Conservation (phyloP, 352 stramenopile species). For the Globisporangium alternatum region DNA sequence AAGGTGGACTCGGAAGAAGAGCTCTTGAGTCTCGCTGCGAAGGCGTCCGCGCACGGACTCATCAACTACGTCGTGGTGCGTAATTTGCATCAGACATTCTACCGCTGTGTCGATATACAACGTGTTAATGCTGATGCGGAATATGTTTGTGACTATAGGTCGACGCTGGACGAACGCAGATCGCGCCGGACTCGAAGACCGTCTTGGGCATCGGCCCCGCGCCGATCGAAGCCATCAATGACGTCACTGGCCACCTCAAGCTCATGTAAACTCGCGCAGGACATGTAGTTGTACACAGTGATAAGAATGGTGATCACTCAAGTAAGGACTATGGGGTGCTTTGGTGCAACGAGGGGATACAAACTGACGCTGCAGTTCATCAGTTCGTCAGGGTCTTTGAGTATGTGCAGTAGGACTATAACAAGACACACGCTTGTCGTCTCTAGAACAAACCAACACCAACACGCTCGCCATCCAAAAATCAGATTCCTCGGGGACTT, state of each 20-base stretch:
- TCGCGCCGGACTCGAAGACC: constrained; percentile 82
- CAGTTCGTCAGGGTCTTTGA: not conserved
- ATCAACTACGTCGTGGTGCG: constrained; percentile 81
- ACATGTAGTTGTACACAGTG: no score
- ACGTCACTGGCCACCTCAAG: constrained; percentile 80
- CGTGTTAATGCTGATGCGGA: not conserved
- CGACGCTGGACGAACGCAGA: constrained; percentile 83
- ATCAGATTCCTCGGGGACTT: not conserved
- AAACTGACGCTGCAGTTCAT: no score
- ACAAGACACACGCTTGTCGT: not conserved
- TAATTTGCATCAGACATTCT: constrained; percentile 1
- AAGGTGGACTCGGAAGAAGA: constrained; percentile 86
- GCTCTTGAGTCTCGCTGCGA: constrained; percentile 65
- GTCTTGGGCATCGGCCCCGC: constrained; percentile 79
- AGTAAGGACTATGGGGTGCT: no score
- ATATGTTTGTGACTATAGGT: constrained; percentile 26
- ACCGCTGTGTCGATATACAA: not conserved
- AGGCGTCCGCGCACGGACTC: constrained; percentile 56
- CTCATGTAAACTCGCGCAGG: constrained; percentile 48
- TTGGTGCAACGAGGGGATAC: no score
- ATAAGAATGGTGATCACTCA: no score
- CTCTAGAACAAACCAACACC: not conserved
- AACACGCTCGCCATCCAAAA: not conserved
- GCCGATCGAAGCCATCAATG: constrained; percentile 61
- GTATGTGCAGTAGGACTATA: not conserved